Percentiles rank a stretch among this genome's conserved stretches.
Evolutionary conservation across 352 stramenopile genomes (phyloP).

Genomic region (Pythium pectinolyticum): DNA sequence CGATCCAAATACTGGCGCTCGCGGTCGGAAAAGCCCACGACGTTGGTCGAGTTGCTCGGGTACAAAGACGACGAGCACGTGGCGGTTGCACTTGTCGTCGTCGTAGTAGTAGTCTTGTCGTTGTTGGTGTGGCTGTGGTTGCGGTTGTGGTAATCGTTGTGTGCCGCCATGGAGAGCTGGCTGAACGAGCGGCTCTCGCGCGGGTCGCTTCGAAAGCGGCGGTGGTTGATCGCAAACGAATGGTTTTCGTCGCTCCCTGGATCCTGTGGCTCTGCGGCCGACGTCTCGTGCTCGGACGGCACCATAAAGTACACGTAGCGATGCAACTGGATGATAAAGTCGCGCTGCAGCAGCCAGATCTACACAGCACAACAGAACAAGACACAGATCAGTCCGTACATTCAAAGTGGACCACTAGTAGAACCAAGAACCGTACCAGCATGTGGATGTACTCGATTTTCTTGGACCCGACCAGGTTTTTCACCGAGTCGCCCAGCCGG

Average conservation of each 20-base stretch:
- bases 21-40: too few species aligned
- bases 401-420: background rate
- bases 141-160: background rate
- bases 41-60: too few species aligned
- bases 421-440: conserved; percentile 50
- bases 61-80: too few species aligned
- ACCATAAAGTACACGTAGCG: conserved; percentile 89
- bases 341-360: conserved; percentile 84
- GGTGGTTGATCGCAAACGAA: conserved; percentile 13
- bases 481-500: conserved; percentile 80
- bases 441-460: conserved; percentile 89
- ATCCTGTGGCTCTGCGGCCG: background rate
- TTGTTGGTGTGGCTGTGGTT: too few species aligned
- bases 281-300: conserved; percentile 60
- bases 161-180: conserved; percentile 14
- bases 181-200: conserved; percentile 10
- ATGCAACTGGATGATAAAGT: conserved; percentile 83
- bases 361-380: conserved; percentile 17
- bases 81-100: too few species aligned
- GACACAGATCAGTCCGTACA: background rate
- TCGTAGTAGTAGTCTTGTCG: too few species aligned
- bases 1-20: too few species aligned
- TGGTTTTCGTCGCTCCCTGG: conserved; percentile 16
- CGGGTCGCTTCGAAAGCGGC: conserved; percentile 1
- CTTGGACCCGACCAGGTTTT: conserved; percentile 55